These are phyloP conservation scores for Cystobasidium ongulense DNA, from an alignment of 768 basidiomycete genomes.

Conservation along the genomic window DNA sequence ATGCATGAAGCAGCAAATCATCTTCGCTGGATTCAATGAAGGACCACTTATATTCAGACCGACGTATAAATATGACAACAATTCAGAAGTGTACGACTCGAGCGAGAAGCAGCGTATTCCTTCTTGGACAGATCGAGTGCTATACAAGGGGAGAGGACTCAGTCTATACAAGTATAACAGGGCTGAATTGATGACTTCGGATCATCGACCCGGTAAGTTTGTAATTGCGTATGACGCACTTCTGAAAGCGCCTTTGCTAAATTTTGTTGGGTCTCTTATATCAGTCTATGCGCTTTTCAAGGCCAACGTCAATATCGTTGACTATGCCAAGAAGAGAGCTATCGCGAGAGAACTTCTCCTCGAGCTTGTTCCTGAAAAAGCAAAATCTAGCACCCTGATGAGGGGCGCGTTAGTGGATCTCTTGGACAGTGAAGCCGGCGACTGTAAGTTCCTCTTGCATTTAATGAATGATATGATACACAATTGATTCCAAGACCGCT, in stretches of 20 bases:
- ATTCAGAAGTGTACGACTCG: constrained; percentile 76
- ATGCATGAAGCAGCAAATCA: constrained; percentile 63
- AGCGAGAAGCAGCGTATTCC: constrained; percentile 94
- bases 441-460: neutral
- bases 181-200: constrained; percentile 79
- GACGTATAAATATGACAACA: constrained; percentile 78
- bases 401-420: constrained; percentile 2
- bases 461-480: neutral
- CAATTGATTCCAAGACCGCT: too few relatives aligned
- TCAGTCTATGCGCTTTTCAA: constrained; percentile 80
- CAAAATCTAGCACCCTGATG: constrained; percentile 18
- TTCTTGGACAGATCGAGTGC: constrained; percentile 98
- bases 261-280: too few relatives aligned
- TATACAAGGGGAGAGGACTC: constrained; percentile 67
- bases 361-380: constrained; percentile 32
- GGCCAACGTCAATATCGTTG: constrained; percentile 67
- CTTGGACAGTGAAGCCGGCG: neutral
- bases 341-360: constrained; percentile 44
- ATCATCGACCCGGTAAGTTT: constrained; percentile 79
- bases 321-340: constrained; percentile 62
- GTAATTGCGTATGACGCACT: too few relatives aligned
- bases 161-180: constrained; percentile 71
- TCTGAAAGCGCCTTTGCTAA: too few relatives aligned
- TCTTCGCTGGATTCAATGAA: constrained; percentile 76
- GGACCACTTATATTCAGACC: constrained; percentile 85